Percentiles rank a stretch among this genome's conserved stretches.
These are phyloP conservation scores for Colletotrichum kahawae DNA, from an alignment of 2,329 filamentous ascomycete genomes.

Conservation along the genomic window DNA sequence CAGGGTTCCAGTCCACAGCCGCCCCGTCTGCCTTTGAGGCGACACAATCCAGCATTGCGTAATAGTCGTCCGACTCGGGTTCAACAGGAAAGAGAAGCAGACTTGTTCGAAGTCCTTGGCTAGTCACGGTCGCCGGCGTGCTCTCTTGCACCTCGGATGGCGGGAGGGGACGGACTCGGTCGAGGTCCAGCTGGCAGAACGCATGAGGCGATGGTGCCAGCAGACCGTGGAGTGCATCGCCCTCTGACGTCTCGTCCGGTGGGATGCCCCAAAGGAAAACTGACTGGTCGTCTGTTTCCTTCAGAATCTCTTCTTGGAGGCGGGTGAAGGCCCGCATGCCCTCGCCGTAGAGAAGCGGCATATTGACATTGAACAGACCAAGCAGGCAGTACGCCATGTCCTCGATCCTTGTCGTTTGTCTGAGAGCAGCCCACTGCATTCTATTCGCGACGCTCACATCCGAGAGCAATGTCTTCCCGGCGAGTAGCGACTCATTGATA, in stretches of 20 bases:
- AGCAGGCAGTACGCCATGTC: conserved; percentile 32
- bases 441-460: conserved; percentile 26
- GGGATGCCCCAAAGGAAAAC: conserved; percentile 1
- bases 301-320: conserved; percentile 13
- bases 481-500: not conserved
- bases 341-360: conserved; percentile 32
- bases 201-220: not conserved
- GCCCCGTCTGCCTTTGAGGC: not conserved
- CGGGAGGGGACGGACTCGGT: not conserved
- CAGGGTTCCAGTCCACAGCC: not conserved
- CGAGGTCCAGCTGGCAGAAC: not conserved
- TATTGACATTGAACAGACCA: conserved; percentile 32
- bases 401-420: conserved; percentile 26
- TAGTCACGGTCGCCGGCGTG: not conserved
- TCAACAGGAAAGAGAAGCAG: not conserved
- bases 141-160: not conserved
- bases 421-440: conserved; percentile 32
- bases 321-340: conserved; percentile 27
- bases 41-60: not conserved
- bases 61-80: not conserved
- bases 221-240: not conserved
- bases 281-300: conserved; percentile 5
- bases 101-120: not conserved
- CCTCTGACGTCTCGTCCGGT: not conserved
- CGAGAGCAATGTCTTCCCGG: conserved; percentile 2